Conservation (phyloP, 257 asterid species). For the Rubia yunnanensis region DNA sequence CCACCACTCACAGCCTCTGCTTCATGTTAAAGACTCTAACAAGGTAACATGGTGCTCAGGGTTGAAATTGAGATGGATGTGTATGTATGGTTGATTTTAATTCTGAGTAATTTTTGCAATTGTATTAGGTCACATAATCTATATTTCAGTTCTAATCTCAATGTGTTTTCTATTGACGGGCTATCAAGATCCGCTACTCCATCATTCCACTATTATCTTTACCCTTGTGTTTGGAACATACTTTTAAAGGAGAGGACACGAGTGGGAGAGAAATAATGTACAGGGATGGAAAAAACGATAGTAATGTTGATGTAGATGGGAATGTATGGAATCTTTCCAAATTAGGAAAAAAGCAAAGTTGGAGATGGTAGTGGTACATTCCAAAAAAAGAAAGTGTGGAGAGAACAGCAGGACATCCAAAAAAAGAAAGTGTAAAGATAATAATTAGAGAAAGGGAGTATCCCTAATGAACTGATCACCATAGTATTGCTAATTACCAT, state of each 20-base stretch:
- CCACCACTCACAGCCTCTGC: slow-evolving; percentile 74
- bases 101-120: background rate
- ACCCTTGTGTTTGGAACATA: background rate
- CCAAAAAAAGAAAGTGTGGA: no score
- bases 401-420: background rate
- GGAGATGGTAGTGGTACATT: no score
- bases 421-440: background rate
- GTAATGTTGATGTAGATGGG: no score
- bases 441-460: background rate
- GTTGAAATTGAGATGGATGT: background rate
- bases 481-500: background rate
- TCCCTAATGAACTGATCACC: background rate
- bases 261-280: background rate
- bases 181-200: background rate
- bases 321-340: no score
- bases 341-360: no score
- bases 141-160: background rate
- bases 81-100: background rate
- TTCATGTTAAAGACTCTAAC: slow-evolving; percentile 78
- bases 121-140: background rate
- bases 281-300: no score
- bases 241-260: background rate
- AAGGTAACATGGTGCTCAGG: slow-evolving; percentile 32
- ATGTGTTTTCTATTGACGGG: background rate
- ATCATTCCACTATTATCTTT: no score